Base-by-base conservation (phyloP, 352 stramenopile genomes). In the Phytophthora tubulina region DNA sequence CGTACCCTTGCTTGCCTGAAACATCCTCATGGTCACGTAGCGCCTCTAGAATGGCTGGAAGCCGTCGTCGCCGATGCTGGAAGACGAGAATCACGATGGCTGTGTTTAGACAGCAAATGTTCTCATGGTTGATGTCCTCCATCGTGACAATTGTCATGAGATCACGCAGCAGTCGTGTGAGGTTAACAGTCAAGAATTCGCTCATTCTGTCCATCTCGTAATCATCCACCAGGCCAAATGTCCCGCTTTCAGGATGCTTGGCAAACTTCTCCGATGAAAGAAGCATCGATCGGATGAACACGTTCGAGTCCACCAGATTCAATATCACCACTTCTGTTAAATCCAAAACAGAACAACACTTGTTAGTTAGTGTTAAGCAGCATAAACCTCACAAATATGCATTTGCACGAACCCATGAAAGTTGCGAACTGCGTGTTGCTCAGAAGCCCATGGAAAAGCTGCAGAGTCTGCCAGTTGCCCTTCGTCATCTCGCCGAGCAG, bases 41-140 rank as follows among this genome's bases (percentile, higher is more conserved):
- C 2, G 84, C 84, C 31, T 88, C 71, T 1, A 96, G 64, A 42
- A 98, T 84, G 8, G 63, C 63, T 6, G 88, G 72, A 4, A 99
- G 81, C 21, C 94, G 79, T 11, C 85, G 61, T n/a, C 93, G 85
- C n/a, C 93, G 93, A 65, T 97, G 80, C 57, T 97, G 92, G 70
- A 98, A 98, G 6, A 99, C 92, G 17, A 98, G 75, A 63, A 99
- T 96, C 32, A 99, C 89, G 38, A 99, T 91, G 9, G 95, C 95
- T 45, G 97, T 99, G 83, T 99, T 99, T 35, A 99, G 75, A 61
- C 96, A 99, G 84, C 97, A 99, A 79, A 99, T 99, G 73, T 99
- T 99, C 75, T 99, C 96, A 75, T 99, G 96, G 70, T 98, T 98
- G 67, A 99, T 93, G 54, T 98, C 96, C 27, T 94, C 87, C 60